These are phyloP conservation scores for Lodderomyces beijingensis DNA, from an alignment of 1,139 yeast genomes.

Conservation along the genomic window DNA sequence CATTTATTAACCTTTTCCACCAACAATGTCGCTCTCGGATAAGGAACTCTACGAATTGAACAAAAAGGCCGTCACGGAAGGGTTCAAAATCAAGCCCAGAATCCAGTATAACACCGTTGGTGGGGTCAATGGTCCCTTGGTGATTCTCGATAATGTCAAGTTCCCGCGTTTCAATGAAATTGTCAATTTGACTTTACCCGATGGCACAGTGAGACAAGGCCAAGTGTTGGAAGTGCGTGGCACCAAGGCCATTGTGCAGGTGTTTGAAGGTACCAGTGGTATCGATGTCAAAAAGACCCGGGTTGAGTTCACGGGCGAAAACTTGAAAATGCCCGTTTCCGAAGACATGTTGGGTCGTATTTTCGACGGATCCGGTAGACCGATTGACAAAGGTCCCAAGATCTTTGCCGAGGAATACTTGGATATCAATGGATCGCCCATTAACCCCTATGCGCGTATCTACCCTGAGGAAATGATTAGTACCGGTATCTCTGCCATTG, in stretches of 20 bases:
- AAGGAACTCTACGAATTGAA: conserved; percentile 70
- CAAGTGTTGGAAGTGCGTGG: conserved; percentile 98
- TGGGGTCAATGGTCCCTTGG: conserved; percentile 97
- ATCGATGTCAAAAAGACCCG: conserved; percentile 96
- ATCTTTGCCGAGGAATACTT: conserved; percentile 97
- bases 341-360: conserved; percentile 98
- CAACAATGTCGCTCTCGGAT: conserved; percentile 39
- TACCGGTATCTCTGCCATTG: conserved; percentile 97
- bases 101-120: conserved; percentile 92
- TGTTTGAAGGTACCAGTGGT: conserved; percentile 97
- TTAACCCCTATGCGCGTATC: conserved; percentile 95
- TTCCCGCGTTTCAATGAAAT: conserved; percentile 96
- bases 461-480: conserved; percentile 99
- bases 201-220: conserved; percentile 91
- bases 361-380: conserved; percentile 98
- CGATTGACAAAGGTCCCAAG: conserved; percentile 97
- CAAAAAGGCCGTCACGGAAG: conserved; percentile 87
- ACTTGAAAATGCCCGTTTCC: conserved; percentile 87
- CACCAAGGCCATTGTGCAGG: conserved; percentile 95
- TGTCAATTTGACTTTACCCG: conserved; percentile 93
- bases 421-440: conserved; percentile 98
- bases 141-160: conserved; percentile 91
- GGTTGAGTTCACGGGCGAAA: conserved; percentile 95
- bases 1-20: too few species aligned
- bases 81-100: conserved; percentile 87